These are phyloP conservation scores for Gossypioides kirkii DNA, from an alignment of 345 rosid species.

Conservation along the genomic window DNA sequence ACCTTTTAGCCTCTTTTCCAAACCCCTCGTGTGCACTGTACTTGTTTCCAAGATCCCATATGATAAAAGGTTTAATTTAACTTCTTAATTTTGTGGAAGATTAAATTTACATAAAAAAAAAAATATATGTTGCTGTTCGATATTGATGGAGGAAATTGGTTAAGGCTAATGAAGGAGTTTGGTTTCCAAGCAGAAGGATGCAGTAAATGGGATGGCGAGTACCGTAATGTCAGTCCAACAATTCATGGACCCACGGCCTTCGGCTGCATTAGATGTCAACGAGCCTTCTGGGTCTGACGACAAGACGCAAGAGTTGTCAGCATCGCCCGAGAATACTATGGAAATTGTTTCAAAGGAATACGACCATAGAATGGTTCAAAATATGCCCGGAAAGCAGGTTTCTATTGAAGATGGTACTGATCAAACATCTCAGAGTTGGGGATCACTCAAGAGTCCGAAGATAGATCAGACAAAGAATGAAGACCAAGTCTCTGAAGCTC, in stretches of 20 bases:
- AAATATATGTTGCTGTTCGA: not conserved
- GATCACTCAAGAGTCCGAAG: constrained; percentile 45
- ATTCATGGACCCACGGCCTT: constrained; percentile 37
- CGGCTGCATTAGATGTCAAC: constrained; percentile 29
- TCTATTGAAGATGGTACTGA: constrained; percentile 32
- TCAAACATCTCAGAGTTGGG: constrained; percentile 38
- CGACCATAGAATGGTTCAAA: constrained; percentile 19
- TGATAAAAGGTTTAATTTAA: not conserved
- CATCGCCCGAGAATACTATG: constrained; percentile 27
- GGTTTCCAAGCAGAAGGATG: constrained; percentile 25
- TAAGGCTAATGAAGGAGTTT: not conserved
- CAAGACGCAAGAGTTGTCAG: constrained; percentile 28
- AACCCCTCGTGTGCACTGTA: constrained; percentile 9
- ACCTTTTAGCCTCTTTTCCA: not conserved
- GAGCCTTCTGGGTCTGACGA: constrained; percentile 29
- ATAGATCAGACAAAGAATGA: constrained; percentile 39
- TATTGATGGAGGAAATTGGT: not conserved
- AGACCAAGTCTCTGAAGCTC: constrained; percentile 40
- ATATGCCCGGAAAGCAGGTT: constrained; percentile 19
- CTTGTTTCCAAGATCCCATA: not conserved
- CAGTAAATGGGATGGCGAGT: constrained; percentile 23
- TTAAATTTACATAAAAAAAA: not conserved
- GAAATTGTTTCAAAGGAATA: constrained; percentile 36
- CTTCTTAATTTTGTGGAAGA: not conserved
- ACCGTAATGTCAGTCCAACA: constrained; percentile 28